phyloP scores from a whole-genome alignment of 2,329 filamentous ascomycete species.

The Beauveria medogensis region DNA sequence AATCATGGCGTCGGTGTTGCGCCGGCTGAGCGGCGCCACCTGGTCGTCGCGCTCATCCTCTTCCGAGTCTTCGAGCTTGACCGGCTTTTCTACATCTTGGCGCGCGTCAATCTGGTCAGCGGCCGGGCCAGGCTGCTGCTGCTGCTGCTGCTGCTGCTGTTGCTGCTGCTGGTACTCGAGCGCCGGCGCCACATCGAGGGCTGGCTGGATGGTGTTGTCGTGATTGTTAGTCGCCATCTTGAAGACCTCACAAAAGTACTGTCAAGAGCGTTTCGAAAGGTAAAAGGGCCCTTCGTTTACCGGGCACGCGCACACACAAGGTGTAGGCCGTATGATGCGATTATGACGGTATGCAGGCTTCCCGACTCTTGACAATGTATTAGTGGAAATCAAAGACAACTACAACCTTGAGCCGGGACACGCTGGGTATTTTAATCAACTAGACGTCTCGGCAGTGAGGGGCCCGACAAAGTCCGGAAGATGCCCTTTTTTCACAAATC shows the following conservation, averaged over 20 bases:
- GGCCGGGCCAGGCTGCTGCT: neutral
- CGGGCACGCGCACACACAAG: neutral
- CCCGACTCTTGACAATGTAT: neutral
- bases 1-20: slow-evolving; percentile 17
- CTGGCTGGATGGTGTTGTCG: neutral
- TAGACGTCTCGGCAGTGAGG: neutral
- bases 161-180: neutral
- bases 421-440: slow-evolving; percentile 2
- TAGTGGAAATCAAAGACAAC: neutral
- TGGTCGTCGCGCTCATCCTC: neutral
- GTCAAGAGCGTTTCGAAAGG: neutral
- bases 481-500: neutral
- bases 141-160: neutral
- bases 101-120: slow-evolving; percentile 8
- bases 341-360: neutral
- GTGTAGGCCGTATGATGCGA: neutral
- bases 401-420: neutral
- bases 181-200: neutral
- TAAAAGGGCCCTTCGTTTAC: neutral
- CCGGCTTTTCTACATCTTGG: slow-evolving; percentile 4
- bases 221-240: slow-evolving; percentile 4
- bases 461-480: neutral
- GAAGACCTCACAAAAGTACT: neutral
- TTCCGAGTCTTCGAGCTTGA: neutral
- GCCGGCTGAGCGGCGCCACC: slow-evolving; percentile 4